Conservation (phyloP, 2,329 filamentous ascomycete species). For the Trichophyton benhamiae region DNA sequence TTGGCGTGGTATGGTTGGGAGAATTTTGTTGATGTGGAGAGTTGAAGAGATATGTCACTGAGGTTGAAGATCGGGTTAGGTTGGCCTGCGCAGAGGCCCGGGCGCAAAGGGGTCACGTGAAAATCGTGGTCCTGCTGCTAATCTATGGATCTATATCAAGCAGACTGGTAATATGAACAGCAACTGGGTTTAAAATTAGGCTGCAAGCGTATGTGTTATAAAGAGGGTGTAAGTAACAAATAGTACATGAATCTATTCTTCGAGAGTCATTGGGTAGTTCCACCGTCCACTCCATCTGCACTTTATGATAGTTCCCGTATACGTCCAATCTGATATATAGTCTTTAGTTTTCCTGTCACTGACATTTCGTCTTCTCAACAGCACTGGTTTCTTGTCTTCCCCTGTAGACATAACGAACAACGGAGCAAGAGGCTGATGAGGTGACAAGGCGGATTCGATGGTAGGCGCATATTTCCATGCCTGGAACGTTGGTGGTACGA, state of each 20-base stretch:
- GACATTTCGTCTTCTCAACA: neutral
- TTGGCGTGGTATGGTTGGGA: too few relatives aligned
- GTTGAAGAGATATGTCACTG: neutral
- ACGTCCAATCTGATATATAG: constrained; percentile 5
- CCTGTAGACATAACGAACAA: neutral
- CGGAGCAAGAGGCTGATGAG: neutral
- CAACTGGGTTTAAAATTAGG: too few relatives aligned
- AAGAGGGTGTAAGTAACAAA: neutral
- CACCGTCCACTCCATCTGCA: constrained; percentile 4
- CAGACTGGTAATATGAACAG: too few relatives aligned
- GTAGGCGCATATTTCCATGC: constrained; percentile 5
- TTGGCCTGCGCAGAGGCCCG: too few relatives aligned
- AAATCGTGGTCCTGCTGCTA: too few relatives aligned
- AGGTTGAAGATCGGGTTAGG: neutral
- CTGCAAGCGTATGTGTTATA: neutral
- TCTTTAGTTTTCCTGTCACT: neutral
- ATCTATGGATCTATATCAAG: too few relatives aligned
- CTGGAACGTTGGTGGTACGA: neutral
- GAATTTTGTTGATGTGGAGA: neutral
- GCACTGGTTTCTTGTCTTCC: neutral
- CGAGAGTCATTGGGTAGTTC: neutral
- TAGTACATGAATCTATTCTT: neutral
- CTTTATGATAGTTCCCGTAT: neutral
- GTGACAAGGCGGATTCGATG: neutral
- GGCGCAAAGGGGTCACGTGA: too few relatives aligned